Evolutionary conservation across 2,329 filamentous ascomycete genomes (phyloP).

Genomic region (Talaromyces sp.): DNA sequence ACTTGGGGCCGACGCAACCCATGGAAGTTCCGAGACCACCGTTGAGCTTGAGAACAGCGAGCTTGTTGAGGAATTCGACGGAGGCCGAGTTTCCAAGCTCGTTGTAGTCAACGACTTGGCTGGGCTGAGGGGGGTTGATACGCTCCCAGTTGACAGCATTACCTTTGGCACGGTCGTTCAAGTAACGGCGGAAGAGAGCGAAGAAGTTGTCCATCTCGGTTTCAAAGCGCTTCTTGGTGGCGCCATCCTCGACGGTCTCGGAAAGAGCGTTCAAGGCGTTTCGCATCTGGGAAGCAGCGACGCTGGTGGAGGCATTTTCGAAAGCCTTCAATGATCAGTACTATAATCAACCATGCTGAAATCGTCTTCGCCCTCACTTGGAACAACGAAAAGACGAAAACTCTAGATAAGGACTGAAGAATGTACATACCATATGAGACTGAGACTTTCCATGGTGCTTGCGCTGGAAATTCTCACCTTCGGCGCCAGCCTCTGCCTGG

Average conservation of each 20-base stretch:
- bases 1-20: constrained; percentile 99
- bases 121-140: constrained; percentile 86
- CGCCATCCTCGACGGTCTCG: constrained; percentile 80
- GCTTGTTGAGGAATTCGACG: constrained; percentile 91
- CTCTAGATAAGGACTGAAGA: not conserved
- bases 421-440: constrained; percentile 52
- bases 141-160: constrained; percentile 95
- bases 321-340: constrained; percentile 64
- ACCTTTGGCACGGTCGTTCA: constrained; percentile 98
- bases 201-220: constrained; percentile 99
- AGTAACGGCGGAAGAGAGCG: constrained; percentile 92
- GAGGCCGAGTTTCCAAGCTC: constrained; percentile 85
- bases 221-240: constrained; percentile 78
- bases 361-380: not conserved
- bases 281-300: constrained; percentile 98
- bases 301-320: constrained; percentile 97
- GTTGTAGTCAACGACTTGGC: constrained; percentile 93
- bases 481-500: constrained; percentile 50
- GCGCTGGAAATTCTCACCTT: constrained; percentile 37
- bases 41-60: constrained; percentile 98
- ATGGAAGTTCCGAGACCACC: constrained; percentile 99
- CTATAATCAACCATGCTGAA: not conserved
- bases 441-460: constrained; percentile 55
- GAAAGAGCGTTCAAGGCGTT: constrained; percentile 90
- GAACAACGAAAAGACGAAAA: not conserved